Conservation (phyloP, 371 early-diverging fungal genomes). For the Mucor plumbeus region DNA sequence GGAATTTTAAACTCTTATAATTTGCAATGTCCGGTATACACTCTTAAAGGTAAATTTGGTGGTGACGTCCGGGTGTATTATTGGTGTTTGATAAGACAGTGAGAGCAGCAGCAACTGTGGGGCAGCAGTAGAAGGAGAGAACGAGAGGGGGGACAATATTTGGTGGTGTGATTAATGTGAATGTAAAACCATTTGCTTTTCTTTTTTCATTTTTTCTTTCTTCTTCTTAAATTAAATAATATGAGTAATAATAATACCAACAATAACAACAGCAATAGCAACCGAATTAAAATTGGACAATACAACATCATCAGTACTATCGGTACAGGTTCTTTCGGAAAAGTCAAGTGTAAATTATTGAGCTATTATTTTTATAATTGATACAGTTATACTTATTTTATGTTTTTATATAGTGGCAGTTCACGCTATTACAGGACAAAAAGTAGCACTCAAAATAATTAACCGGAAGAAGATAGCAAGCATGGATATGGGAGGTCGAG, state of each 20-base stretch:
- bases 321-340: constrained; percentile 96
- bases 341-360: constrained; percentile 88
- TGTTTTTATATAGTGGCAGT: constrained; percentile 80
- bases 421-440: constrained; percentile 90
- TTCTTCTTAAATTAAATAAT: not conserved
- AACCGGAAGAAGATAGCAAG: constrained; percentile 88
- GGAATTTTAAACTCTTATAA: too few relatives aligned
- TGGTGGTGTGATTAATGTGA: not conserved
- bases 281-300: constrained; percentile 81
- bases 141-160: not conserved
- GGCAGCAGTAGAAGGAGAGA: too few relatives aligned
- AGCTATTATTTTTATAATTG: too few relatives aligned
- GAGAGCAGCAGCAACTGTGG: not conserved
- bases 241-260: not conserved
- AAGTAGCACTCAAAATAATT: constrained; percentile 96
- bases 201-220: constrained; percentile 1
- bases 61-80: not conserved
- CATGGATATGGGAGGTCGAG: constrained; percentile 92
- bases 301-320: constrained; percentile 93
- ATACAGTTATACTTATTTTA: not conserved
- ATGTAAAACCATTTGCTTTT: not conserved
- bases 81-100: not conserved
- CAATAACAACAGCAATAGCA: constrained; percentile 24
- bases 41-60: not conserved
- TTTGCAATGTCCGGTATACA: not conserved